These are phyloP conservation scores for Nemania serpens DNA, from an alignment of 2,329 filamentous ascomycete genomes.

Conservation along the genomic window DNA sequence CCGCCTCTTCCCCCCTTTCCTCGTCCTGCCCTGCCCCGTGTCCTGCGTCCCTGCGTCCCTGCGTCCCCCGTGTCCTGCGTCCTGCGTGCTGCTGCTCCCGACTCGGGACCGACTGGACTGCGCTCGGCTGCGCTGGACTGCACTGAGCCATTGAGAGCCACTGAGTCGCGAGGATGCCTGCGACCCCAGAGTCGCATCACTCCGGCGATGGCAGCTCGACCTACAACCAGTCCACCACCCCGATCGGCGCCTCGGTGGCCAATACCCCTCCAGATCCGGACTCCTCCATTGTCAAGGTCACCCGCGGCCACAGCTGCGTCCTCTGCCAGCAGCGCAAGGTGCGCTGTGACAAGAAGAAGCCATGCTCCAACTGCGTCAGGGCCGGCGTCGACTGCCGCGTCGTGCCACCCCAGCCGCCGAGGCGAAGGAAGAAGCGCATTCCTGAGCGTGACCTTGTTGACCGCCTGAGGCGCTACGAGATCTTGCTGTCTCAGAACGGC, in stretches of 20 bases:
- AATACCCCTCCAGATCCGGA: constrained; percentile 45
- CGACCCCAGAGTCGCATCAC: constrained; percentile 41
- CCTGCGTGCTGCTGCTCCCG: constrained; percentile 17
- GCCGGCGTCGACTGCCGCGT: constrained; percentile 65
- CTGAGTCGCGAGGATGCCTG: constrained; percentile 36
- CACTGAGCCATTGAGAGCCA: not conserved
- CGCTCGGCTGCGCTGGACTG: too few relatives aligned
- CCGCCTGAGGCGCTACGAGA: constrained; percentile 71
- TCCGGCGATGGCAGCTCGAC: constrained; percentile 36
- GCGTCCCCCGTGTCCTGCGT: not conserved
- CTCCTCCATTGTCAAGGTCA: constrained; percentile 57
- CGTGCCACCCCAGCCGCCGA: constrained; percentile 59
- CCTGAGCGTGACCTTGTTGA: constrained; percentile 73
- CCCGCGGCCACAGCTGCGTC: constrained; percentile 67
- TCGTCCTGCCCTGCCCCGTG: not conserved
- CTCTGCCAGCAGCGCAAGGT: constrained; percentile 78
- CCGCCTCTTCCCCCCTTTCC: not conserved
- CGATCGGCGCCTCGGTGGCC: constrained; percentile 37
- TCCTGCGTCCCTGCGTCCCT: not conserved
- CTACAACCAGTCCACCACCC: constrained; percentile 35
- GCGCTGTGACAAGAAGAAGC: constrained; percentile 73
- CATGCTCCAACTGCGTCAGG: constrained; percentile 71
- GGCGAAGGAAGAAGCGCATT: constrained; percentile 65
- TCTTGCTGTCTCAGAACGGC: constrained; percentile 66
- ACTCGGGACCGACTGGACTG: constrained; percentile 31